These are phyloP conservation scores for Glebionis coronaria DNA, from an alignment of 129 eudicot species.

Conservation along the genomic window DNA sequence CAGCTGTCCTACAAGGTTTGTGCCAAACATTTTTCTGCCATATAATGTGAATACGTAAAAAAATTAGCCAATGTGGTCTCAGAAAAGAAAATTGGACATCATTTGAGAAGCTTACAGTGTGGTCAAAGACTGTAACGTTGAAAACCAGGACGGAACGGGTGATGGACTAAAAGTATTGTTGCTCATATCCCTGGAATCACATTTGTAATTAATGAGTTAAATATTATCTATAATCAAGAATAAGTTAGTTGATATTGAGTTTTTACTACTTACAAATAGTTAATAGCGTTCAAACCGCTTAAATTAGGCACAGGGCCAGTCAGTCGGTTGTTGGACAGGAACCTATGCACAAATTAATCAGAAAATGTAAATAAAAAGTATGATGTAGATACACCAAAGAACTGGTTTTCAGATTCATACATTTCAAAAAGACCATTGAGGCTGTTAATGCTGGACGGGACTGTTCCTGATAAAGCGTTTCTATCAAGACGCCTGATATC, in stretches of 20 bases:
- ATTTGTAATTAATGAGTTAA: constrained; percentile 8
- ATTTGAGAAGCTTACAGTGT: constrained; percentile 39
- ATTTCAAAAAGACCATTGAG: constrained; percentile 36
- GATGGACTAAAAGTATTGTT: constrained; percentile 42
- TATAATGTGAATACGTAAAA: constrained; percentile 5
- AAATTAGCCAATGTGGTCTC: not conserved
- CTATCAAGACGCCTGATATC: constrained; percentile 43
- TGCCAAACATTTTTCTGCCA: constrained; percentile 40
- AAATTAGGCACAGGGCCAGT: constrained; percentile 51
- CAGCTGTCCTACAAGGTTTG: constrained; percentile 57
- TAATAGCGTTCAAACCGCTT: constrained; percentile 35
- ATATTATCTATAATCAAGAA: not conserved
- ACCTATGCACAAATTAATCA: constrained; percentile 24
- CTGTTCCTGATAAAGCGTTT: constrained; percentile 32
- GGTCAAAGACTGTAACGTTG: constrained; percentile 40
- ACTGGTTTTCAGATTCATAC: constrained; percentile 20
- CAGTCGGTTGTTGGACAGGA: constrained; percentile 46
- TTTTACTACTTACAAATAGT: constrained; percentile 44
- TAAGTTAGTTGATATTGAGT: not conserved
- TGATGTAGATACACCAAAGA: not conserved
- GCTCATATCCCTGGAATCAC: constrained; percentile 53
- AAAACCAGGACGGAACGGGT: constrained; percentile 39
- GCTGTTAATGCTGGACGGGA: constrained; percentile 45
- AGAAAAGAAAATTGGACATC: not conserved
- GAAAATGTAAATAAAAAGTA: not conserved